phyloP scores from a whole-genome alignment of 495 filamentous ascomycete species.

The Tuber calosporum region DNA sequence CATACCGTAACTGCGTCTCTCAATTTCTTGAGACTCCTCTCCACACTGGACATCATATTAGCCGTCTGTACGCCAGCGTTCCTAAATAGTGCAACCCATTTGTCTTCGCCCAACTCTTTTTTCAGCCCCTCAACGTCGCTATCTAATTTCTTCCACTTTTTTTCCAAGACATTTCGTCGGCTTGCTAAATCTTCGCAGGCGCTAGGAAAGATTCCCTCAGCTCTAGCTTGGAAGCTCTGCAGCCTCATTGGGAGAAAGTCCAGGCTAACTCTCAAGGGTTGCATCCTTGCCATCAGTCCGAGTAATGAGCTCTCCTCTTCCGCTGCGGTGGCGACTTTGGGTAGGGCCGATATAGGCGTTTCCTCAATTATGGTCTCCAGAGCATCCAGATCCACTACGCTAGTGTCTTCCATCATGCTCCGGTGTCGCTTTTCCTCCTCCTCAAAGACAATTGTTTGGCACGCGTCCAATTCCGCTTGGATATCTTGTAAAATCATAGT shows the following conservation, averaged over 20 bases:
- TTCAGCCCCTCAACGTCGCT: conserved; percentile 77
- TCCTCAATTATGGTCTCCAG: conserved; percentile 93
- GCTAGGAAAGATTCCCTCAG: conserved; percentile 68
- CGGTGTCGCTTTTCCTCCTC: conserved; percentile 91
- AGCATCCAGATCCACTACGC: conserved; percentile 74
- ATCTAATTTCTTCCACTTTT: conserved; percentile 72
- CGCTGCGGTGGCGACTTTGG: conserved; percentile 37
- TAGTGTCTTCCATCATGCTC: conserved; percentile 55
- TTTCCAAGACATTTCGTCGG: conserved; percentile 62
- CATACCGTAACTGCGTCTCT: conserved; percentile 54
- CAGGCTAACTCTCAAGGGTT: conserved; percentile 81
- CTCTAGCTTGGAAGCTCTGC: conserved; percentile 71
- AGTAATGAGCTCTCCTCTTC: conserved; percentile 61
- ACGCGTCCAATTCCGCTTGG: conserved; percentile 75
- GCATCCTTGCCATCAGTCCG: conserved; percentile 86
- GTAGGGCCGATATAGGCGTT: conserved; percentile 54
- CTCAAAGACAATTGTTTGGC: conserved; percentile 78
- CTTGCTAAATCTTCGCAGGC: conserved; percentile 82
- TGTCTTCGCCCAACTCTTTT: conserved; percentile 84
- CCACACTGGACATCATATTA: conserved; percentile 89
- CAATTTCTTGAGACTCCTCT: conserved; percentile 72
- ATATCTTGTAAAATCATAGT: conserved; percentile 89
- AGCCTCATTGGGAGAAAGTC: conserved; percentile 97
- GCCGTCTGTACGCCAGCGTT: conserved; percentile 86
- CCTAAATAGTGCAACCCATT: conserved; percentile 90